phyloP scores from a whole-genome alignment of 257 asterid genomes.

The Ehretia macrophylla region DNA sequence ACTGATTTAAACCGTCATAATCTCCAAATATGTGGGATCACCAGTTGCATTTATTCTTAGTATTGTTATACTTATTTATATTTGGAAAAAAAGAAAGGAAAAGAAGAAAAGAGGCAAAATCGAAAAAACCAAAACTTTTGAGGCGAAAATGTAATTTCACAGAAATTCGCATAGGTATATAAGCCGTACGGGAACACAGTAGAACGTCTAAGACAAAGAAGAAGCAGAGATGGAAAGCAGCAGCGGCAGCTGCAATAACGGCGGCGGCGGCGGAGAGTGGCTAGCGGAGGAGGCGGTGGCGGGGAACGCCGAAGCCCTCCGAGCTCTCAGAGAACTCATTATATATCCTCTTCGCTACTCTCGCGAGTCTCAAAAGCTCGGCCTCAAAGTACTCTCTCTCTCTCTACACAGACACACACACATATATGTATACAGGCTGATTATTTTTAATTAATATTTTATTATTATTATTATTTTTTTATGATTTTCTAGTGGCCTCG shows the following conservation, averaged over 20 bases:
- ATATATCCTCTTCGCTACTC: constrained; percentile 58
- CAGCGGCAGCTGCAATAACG: constrained; percentile 8
- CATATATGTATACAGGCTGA: too few relatives aligned
- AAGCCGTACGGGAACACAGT: too few relatives aligned
- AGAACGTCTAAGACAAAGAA: too few relatives aligned
- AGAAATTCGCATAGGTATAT: too few relatives aligned
- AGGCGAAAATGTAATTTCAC: too few relatives aligned
- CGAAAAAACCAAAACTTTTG: too few relatives aligned
- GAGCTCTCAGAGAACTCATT: constrained; percentile 68
- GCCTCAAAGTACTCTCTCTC: constrained; percentile 53
- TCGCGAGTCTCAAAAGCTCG: constrained; percentile 60
- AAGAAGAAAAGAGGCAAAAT: too few relatives aligned
- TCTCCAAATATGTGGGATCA: too few relatives aligned
- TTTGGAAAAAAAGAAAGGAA: too few relatives aligned
- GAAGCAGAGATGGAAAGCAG: constrained; percentile 22
- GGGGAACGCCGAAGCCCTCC: constrained; percentile 66
- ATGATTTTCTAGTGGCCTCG: constrained; percentile 63
- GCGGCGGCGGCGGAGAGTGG: constrained; percentile 36
- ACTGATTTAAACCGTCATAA: too few relatives aligned
- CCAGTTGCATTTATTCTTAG: too few relatives aligned
- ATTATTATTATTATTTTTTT: not conserved
- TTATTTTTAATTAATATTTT: not conserved
- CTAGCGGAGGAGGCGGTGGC: constrained; percentile 70
- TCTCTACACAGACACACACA: not conserved
- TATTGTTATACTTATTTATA: too few relatives aligned